Conservation (phyloP, 2,329 filamentous ascomycete genomes). For the Diaporthe batatas region DNA sequence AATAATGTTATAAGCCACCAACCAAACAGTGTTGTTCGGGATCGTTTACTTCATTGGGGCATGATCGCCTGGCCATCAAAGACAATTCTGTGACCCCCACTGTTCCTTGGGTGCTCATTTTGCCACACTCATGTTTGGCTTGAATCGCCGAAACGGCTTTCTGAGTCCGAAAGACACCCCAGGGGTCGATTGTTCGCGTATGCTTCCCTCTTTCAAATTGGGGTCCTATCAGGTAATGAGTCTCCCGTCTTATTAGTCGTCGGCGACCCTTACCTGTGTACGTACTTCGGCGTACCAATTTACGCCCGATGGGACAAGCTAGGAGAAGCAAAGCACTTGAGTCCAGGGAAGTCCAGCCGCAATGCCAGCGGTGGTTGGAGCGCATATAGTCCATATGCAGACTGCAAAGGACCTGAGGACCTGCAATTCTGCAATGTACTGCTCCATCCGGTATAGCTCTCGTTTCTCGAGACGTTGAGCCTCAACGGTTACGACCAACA, state of each 20-base stretch:
- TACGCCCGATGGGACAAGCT: neutral
- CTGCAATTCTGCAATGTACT: neutral
- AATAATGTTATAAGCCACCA: neutral
- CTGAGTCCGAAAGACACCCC: neutral
- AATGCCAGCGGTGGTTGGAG: neutral
- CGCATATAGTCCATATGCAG: neutral
- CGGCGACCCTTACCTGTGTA: too few relatives aligned
- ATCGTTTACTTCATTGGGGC: neutral
- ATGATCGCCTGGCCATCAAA: constrained; percentile 3
- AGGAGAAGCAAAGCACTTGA: neutral
- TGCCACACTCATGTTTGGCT: constrained; percentile 10
- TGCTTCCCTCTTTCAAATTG: neutral
- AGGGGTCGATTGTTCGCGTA: neutral
- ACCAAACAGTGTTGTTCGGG: neutral
- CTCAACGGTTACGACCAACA: constrained; percentile 26
- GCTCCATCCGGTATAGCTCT: neutral
- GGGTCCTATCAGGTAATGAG: neutral
- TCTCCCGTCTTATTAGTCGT: neutral
- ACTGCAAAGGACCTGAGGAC: neutral
- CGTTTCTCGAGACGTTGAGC: constrained; percentile 19
- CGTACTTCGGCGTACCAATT: neutral
- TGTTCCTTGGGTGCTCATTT: neutral
- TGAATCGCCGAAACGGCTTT: neutral
- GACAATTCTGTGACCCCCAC: neutral
- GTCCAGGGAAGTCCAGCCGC: neutral